Percentiles rank a stretch among this genome's conserved stretches.
Conservation (phyloP, 192 early-diverging fungal species). For the Rhizophagus prolifer region DNA sequence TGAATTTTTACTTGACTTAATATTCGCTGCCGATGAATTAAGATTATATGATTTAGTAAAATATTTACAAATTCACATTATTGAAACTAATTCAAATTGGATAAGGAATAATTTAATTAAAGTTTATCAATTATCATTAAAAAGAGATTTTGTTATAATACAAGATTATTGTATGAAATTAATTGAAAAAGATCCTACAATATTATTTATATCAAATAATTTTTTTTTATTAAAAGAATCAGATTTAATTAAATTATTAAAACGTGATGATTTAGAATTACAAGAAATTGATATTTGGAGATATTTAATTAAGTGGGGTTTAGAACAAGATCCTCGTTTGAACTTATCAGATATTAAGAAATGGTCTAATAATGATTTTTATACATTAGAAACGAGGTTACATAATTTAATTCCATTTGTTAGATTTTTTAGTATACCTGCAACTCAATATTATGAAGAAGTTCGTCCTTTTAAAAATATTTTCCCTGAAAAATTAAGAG, state of each 20-base stretch:
- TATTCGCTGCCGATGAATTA: conserved; percentile 10
- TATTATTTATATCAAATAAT: neutral
- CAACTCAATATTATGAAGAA: conserved; percentile 3
- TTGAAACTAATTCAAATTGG: neutral
- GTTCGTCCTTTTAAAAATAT: neutral
- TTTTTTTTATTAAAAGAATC: neutral
- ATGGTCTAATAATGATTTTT: neutral
- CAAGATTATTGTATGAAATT: neutral
- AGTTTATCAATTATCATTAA: neutral
- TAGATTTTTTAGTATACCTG: conserved; percentile 6
- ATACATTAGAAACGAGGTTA: neutral
- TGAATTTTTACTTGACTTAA: neutral
- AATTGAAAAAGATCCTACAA: neutral
- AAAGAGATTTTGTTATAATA: neutral
- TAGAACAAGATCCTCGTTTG: neutral
- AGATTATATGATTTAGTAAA: neutral
- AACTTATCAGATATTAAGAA: neutral
- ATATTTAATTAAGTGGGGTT: neutral
- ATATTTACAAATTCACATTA: neutral
- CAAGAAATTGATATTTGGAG: conserved; percentile 12
- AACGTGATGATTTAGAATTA: neutral
- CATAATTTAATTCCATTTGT: neutral
- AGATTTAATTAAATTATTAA: neutral
- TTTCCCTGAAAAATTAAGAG: neutral
- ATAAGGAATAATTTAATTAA: neutral